phyloP scores from a whole-genome alignment of 306 rosid species.

The Canavalia gladiata region DNA sequence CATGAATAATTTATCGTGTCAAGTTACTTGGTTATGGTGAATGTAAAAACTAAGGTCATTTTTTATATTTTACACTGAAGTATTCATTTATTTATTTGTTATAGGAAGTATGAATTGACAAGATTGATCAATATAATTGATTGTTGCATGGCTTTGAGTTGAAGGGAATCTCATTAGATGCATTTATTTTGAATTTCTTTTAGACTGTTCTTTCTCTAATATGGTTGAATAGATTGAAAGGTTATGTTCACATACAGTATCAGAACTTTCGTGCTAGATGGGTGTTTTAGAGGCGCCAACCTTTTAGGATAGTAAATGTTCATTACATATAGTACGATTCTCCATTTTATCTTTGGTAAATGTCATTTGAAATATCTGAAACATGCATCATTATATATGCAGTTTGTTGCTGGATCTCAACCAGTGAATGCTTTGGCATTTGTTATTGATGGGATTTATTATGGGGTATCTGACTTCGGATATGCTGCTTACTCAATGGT shows the following conservation, averaged over 20 bases:
- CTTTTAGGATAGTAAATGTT: constrained; percentile 7
- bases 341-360: constrained; percentile 25
- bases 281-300: not conserved
- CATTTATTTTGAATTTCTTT: not conserved
- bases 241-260: constrained; percentile 28
- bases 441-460: constrained; percentile 93
- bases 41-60: not conserved
- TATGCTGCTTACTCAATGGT: constrained; percentile 97
- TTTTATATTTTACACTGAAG: not conserved
- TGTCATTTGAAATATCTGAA: constrained; percentile 46
- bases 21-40: constrained; percentile 24
- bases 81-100: not conserved
- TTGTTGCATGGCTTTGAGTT: constrained; percentile 21
- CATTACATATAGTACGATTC: constrained; percentile 6
- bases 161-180: constrained; percentile 18
- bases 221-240: constrained; percentile 8
- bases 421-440: constrained; percentile 95
- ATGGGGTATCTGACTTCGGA: constrained; percentile 93
- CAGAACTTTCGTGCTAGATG: not conserved
- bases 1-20: constrained; percentile 7
- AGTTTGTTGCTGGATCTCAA: constrained; percentile 97
- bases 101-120: not conserved
- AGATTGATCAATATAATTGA: constrained; percentile 13
- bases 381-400: constrained; percentile 30
- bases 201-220: constrained; percentile 19